Evolutionary conservation across 2,329 filamentous ascomycete genomes (phyloP), one percentile per base, ranked within the genome.

Genomic region (Fusarium napiforme): DNA sequence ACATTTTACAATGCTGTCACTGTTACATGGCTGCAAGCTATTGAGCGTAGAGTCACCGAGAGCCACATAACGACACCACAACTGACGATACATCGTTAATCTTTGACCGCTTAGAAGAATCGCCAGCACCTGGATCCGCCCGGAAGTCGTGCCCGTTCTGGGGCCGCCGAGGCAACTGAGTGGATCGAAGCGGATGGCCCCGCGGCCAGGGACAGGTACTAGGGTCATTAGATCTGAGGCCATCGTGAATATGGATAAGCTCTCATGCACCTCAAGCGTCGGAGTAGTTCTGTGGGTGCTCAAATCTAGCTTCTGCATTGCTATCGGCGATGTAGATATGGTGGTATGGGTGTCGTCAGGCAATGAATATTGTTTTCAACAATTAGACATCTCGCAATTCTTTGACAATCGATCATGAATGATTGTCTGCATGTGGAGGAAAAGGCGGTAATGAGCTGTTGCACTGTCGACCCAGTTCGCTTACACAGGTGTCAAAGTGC

Each of bases 161-260:
- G 59, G 23, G 43, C 69, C 53, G 28, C 46, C 42, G 43, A 64
- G 45, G 64, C 37, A 55, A 55, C 53, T 52, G 52, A 39, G 71
- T 73, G 71, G 71, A 73, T 74, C 67, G 55, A 60, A 47, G 50
- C 60, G 59, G 67, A 60, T 60, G 72, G 63, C 64, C 49, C 71
- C 62, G 39, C 56, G 63, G 50, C 46, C 63, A 60, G 49, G 47
- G 59, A 60, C 60, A 60, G 42, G 67, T 62, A 47, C 71, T 64
- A 71, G 71, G 71, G 52, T 58, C 46, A 59, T 36, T 69, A 64
- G 71, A 68, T 74, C 57, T 72, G 67, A 73, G 55, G 62, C 53
- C 67, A 73, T 72, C 70, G 47, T 72, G 56, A 47, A 65, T 47
- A 67, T 71, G 71, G 70, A 59, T 15, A 71, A 58, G 52, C 56